phyloP scores from a whole-genome alignment of 345 rosid species.

The Arabis hirsuta region DNA sequence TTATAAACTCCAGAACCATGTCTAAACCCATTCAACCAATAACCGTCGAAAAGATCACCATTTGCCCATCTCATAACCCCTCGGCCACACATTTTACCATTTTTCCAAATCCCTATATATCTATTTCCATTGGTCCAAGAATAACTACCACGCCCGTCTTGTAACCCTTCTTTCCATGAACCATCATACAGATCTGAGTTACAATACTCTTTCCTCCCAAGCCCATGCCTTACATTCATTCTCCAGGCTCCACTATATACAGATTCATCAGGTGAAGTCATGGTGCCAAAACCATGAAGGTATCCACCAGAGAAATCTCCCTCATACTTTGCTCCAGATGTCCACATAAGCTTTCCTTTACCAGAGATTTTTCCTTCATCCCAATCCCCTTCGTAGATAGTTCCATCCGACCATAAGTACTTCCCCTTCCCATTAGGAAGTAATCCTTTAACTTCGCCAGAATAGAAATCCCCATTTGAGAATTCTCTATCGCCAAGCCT shows the following conservation, averaged over 20 bases:
- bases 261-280: slow-evolving; percentile 61
- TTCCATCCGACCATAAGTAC: slow-evolving; percentile 74
- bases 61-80: slow-evolving; percentile 91
- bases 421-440: slow-evolving; percentile 82
- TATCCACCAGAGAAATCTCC: slow-evolving; percentile 91
- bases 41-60: slow-evolving; percentile 81
- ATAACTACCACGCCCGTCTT: slow-evolving; percentile 82
- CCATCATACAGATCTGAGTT: slow-evolving; percentile 84
- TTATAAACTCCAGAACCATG: slow-evolving; percentile 86
- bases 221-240: slow-evolving; percentile 81
- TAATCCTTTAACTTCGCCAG: slow-evolving; percentile 62
- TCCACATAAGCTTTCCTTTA: slow-evolving; percentile 73
- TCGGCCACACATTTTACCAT: slow-evolving; percentile 78
- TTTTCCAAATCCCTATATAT: slow-evolving; percentile 84
- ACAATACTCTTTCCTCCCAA: slow-evolving; percentile 72
- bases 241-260: slow-evolving; percentile 81
- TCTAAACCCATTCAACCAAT: slow-evolving; percentile 77
- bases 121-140: slow-evolving; percentile 80
- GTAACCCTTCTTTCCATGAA: slow-evolving; percentile 86
- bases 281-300: slow-evolving; percentile 83
- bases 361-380: slow-evolving; percentile 82
- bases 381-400: slow-evolving; percentile 87
- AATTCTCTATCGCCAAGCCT: slow-evolving; percentile 56
- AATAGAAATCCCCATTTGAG: slow-evolving; percentile 70
- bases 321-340: slow-evolving; percentile 74